These are phyloP conservation scores for Prunus armeniaca DNA, from an alignment of 306 rosid species.

Conservation along the genomic window DNA sequence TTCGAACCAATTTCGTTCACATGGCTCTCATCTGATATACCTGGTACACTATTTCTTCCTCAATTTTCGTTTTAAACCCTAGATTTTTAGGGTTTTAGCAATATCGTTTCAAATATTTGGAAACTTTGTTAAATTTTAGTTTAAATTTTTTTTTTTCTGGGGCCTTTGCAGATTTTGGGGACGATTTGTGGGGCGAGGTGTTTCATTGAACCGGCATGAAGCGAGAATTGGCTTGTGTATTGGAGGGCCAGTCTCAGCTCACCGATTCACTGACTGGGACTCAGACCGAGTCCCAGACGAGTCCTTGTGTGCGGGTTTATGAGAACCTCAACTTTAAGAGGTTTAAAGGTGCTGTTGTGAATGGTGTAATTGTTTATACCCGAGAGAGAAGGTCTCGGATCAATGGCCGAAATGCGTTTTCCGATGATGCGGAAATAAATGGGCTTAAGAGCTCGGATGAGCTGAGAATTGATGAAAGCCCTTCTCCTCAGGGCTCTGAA, in stretches of 20 bases:
- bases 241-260: constrained; percentile 39
- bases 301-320: constrained; percentile 23
- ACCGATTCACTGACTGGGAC: constrained; percentile 26
- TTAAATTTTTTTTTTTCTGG: background rate
- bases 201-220: constrained; percentile 29
- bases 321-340: constrained; percentile 29
- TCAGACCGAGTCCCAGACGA: constrained; percentile 20
- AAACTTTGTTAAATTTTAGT: background rate
- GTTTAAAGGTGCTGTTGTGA: constrained; percentile 45
- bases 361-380: constrained; percentile 78
- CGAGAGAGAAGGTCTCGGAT: constrained; percentile 46
- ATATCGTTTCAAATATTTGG: background rate
- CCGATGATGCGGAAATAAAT: constrained; percentile 24
- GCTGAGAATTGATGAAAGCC: constrained; percentile 4
- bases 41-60: constrained; percentile 26
- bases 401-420: constrained; percentile 23
- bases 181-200: constrained; percentile 11
- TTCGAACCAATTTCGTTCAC: constrained; percentile 9
- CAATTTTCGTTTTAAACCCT: constrained; percentile 11
- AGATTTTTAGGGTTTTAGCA: constrained; percentile 7
- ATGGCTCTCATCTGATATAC: constrained; percentile 30
- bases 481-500: constrained; percentile 3
- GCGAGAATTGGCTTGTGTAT: constrained; percentile 45
- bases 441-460: constrained; percentile 20
- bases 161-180: constrained; percentile 23